phyloP scores from a whole-genome alignment of 2,329 filamentous ascomycete species.

The Mycocentrospora acerina region DNA sequence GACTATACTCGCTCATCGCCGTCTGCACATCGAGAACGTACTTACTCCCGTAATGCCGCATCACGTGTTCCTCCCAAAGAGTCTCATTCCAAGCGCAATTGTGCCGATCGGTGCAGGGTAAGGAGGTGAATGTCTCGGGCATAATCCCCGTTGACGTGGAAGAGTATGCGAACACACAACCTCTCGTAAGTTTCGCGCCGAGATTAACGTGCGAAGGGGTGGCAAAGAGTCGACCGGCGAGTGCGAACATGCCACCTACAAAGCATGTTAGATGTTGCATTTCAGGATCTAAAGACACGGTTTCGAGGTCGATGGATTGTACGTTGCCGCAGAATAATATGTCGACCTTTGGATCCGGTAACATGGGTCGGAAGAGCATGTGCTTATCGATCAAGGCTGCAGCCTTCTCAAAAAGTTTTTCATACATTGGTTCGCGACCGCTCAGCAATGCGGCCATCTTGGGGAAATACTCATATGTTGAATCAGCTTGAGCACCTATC shows the following conservation, averaged over 20 bases:
- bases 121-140: slow-evolving; percentile 58
- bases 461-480: slow-evolving; percentile 43
- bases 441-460: slow-evolving; percentile 44
- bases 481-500: slow-evolving; percentile 41
- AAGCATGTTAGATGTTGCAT: slow-evolving; percentile 63
- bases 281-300: slow-evolving; percentile 45
- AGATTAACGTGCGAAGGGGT: slow-evolving; percentile 55
- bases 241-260: slow-evolving; percentile 62
- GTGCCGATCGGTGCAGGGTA: slow-evolving; percentile 47
- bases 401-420: slow-evolving; percentile 58
- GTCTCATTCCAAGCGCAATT: slow-evolving; percentile 58
- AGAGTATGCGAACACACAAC: slow-evolving; percentile 63
- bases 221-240: slow-evolving; percentile 59
- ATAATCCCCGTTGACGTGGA: slow-evolving; percentile 59
- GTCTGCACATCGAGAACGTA: slow-evolving; percentile 14
- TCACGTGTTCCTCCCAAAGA: slow-evolving; percentile 48
- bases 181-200: slow-evolving; percentile 60
- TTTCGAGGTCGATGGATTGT: slow-evolving; percentile 11
- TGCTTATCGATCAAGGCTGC: slow-evolving; percentile 48
- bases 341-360: slow-evolving; percentile 27
- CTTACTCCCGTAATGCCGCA: slow-evolving; percentile 19
- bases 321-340: slow-evolving; percentile 42
- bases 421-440: slow-evolving; percentile 49
- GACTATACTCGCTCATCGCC: slow-evolving; percentile 17
- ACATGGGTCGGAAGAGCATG: slow-evolving; percentile 52